These are phyloP conservation scores for Debaryomyces hansenii DNA, from an alignment of 805 yeast genomes.

Conservation along the genomic window DNA sequence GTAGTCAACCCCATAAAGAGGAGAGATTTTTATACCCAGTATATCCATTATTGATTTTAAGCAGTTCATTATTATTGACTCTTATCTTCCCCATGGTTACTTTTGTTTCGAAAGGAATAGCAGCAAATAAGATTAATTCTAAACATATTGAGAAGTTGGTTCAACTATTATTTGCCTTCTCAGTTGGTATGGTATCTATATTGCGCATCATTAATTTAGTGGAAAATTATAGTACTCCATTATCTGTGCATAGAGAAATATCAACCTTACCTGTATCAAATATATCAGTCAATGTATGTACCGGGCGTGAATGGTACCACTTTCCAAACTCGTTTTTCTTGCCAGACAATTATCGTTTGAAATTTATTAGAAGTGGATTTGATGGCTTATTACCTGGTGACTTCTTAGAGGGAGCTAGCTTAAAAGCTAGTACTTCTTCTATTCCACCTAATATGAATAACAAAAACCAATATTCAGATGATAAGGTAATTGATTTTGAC, in stretches of 20 bases:
- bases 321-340: constrained; percentile 86
- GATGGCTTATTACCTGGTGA: constrained; percentile 89
- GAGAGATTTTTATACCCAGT: constrained; percentile 88
- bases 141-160: constrained; percentile 6
- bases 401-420: constrained; percentile 49
- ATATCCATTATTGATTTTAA: constrained; percentile 65
- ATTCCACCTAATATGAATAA: constrained; percentile 75
- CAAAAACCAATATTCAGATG: constrained; percentile 61
- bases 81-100: constrained; percentile 8
- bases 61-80: constrained; percentile 54
- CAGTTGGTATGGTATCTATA: constrained; percentile 31
- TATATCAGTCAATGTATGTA: constrained; percentile 57
- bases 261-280: constrained; percentile 17
- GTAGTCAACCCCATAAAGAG: constrained; percentile 85
- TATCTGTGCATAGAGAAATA: constrained; percentile 50
- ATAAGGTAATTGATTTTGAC: constrained; percentile 48
- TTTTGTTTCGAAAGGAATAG: constrained; percentile 4
- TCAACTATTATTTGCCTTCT: constrained; percentile 22
- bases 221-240: constrained; percentile 72
- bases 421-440: constrained; percentile 37
- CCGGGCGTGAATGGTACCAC: constrained; percentile 96
- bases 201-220: constrained; percentile 62
- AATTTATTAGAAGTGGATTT: constrained; percentile 75
- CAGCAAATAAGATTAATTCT: constrained; percentile 10
- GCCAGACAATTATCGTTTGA: constrained; percentile 59